These are phyloP conservation scores for Hypericum androsaemum DNA, from an alignment of 345 rosid genomes.

Conservation along the genomic window DNA sequence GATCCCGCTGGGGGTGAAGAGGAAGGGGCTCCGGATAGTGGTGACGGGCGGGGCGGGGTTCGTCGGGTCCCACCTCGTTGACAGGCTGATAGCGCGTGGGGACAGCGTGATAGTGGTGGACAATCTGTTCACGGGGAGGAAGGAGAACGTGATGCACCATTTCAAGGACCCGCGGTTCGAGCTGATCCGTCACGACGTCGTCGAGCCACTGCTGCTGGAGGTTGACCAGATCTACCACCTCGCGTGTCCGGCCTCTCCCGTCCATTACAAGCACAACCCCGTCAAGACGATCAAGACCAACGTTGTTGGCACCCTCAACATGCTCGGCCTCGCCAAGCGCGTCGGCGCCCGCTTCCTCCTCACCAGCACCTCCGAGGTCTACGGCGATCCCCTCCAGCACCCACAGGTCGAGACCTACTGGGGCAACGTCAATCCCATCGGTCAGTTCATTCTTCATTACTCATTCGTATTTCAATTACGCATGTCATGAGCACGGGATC, in stretches of 20 bases:
- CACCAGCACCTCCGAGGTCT: conserved; percentile 1
- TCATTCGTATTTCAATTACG: background rate
- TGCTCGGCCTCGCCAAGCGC: conserved; percentile 2
- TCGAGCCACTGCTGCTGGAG: background rate
- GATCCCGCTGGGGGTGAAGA: conserved; percentile 16
- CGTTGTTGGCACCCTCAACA: background rate
- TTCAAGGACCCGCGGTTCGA: background rate
- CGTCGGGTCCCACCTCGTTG: background rate
- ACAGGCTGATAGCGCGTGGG: conserved; percentile 2
- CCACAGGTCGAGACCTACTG: conserved; percentile 4
- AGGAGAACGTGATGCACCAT: conserved; percentile 5
- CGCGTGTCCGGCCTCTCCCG: conserved; percentile 2
- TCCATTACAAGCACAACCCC: conserved; percentile 1
- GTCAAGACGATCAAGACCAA: conserved; percentile 4
- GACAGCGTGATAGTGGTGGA: conserved; percentile 5
- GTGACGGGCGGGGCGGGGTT: conserved; percentile 2
- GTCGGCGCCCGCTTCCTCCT: conserved; percentile 1
- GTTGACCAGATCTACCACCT: conserved; percentile 5
- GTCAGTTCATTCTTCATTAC: background rate
- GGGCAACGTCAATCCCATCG: conserved; percentile 6
- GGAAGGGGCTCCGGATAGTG: background rate
- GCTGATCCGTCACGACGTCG: conserved; percentile 1
- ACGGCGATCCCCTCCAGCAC: background rate
- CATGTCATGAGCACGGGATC: too few species aligned
- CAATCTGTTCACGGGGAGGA: conserved; percentile 6